These are phyloP conservation scores for Xylaria sp. DNA, from an alignment of 2,329 filamentous ascomycete genomes.

Conservation along the genomic window DNA sequence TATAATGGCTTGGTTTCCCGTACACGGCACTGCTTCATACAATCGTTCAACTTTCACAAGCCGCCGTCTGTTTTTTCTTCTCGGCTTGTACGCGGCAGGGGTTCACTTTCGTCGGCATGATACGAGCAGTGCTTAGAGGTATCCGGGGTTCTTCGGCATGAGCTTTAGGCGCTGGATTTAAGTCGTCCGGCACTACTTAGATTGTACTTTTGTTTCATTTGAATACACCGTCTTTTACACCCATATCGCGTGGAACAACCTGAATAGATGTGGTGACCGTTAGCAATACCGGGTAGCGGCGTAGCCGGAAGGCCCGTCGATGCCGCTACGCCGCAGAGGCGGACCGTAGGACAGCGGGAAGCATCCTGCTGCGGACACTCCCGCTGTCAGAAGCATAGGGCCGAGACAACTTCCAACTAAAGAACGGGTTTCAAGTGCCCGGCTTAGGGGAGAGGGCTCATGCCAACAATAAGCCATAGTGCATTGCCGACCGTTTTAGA, in stretches of 20 bases:
- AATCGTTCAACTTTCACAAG: conserved; percentile 9
- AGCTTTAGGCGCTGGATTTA: conserved; percentile 1
- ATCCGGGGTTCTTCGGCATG: conserved; percentile 6
- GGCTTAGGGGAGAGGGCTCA: conserved; percentile 10
- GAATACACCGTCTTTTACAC: conserved; percentile 26
- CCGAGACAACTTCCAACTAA: conserved; percentile 11
- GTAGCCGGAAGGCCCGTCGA: conserved; percentile 15
- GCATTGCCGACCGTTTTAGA: not conserved
- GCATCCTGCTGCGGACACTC: conserved; percentile 31
- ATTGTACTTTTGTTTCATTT: conserved; percentile 1
- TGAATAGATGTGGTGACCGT: conserved; percentile 22
- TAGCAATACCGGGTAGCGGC: conserved; percentile 32
- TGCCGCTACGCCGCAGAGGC: conserved; percentile 32
- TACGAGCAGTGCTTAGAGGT: conserved; percentile 18
- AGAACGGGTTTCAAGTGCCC: not conserved
- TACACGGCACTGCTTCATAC: conserved; percentile 20
- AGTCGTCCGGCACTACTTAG: not conserved
- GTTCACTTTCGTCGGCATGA: conserved; percentile 23
- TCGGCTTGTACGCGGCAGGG: conserved; percentile 14
- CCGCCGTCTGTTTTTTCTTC: conserved; percentile 11
- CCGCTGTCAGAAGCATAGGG: conserved; percentile 33
- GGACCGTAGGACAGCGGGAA: conserved; percentile 36
- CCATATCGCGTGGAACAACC: conserved; percentile 7
- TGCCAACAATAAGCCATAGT: conserved; percentile 5
- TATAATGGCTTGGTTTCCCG: conserved; percentile 20